Base-by-base conservation (phyloP, 2,329 filamentous ascomycete genomes). In the Akanthomyces dipterigenus region DNA sequence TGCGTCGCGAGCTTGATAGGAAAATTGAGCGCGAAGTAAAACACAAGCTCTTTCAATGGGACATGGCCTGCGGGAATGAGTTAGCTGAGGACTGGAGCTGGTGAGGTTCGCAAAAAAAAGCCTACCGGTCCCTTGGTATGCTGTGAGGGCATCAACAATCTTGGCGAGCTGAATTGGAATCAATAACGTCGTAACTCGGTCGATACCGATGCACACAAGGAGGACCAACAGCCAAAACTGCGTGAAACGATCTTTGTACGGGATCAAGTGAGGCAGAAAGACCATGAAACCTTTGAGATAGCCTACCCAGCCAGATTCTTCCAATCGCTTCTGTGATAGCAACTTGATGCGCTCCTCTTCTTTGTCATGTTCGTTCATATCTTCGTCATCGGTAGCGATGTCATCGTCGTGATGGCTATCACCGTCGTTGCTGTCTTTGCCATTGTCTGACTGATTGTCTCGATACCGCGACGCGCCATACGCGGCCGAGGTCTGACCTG, bases 101-200 rank as follows among this genome's bases (percentile, higher is more conserved):
- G 34, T 18, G 6, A 26, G 5, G 45, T n/a, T 9, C 4, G 1
- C 7, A 8, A 31, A 2, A 5, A 3, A 22, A 22, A n/a, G n/a
- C 22, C 40, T 50, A 61, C 60, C 61, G 16, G 61, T 62, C 4
- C 61, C 49, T 20, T 57, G 68, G 1, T 61, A 49, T 16, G 64
- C 20, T 6, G 66, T 67, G 0, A 61, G 24, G 57, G 62, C 61
- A 54, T 67, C 67, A 34, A 66, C 67, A 51, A 71, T 31, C 11
- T 65, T 62, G 3, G 69, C 67, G 28, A 70, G 63, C 42, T 71
- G 70, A 5, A 57, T 54, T 1, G 70, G 70, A 16, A 71, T 65
- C 46, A 70, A 46, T 16, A 70, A 46, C 6, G 67, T 68, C 26
- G 70, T 56, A 3, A 64, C 64, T 7, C 70, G 64, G n/a, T 65